Evolutionary conservation across 2,329 filamentous ascomycete species (phyloP), one percentile per base, ranked within the genome.

Genomic region (Penicillium oxalicum): DNA sequence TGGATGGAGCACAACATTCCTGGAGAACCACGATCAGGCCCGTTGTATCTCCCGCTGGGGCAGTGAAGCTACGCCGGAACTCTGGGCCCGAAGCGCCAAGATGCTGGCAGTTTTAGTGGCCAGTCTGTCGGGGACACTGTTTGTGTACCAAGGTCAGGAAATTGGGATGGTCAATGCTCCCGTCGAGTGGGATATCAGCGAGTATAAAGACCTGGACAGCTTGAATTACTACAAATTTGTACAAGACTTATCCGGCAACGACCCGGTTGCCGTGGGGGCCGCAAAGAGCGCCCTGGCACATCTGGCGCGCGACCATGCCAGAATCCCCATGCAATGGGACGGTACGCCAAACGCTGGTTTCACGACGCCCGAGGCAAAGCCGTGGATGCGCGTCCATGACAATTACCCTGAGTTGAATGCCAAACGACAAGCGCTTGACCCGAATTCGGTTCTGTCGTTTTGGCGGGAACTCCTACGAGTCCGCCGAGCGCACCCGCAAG

Each of bases 241-340:
- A 4, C 47, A 52, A 24, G 63, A 54, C 24, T 51, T 58, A 9
- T 64, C 58, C 1, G 53, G 60, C n/a, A 62, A 72, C 48, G 57
- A 65, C 7, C 67, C 70, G 36, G 67, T 63, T 27, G 65, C 80
- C 1, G 70, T 69, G 9, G 69, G 74, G 34, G 51, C 33, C 8
- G 77, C 75, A 0, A 74, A 77, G 57, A 64, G 70, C 7, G 72
- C 78, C 35, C 69, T 87, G 44, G 77, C 82, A 53, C 72, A 77
- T 50, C 76, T 86, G 28, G 82, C 56, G 3, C 49, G 56, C 77
- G 5, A 88, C 61, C 80, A 88, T 60, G 77, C 82, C 7, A 74
- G 84, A n/a, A 77, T 81, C 3, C 84, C 84, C 0, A 80, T 88
- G 70, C 82, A 84, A 54, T 88, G 84, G 84, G 75, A 75, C 47